Percentiles rank a stretch among this genome's conserved stretches.
These are phyloP conservation scores for Hypholoma fasciculare DNA, from an alignment of 768 basidiomycete genomes.

Conservation along the genomic window DNA sequence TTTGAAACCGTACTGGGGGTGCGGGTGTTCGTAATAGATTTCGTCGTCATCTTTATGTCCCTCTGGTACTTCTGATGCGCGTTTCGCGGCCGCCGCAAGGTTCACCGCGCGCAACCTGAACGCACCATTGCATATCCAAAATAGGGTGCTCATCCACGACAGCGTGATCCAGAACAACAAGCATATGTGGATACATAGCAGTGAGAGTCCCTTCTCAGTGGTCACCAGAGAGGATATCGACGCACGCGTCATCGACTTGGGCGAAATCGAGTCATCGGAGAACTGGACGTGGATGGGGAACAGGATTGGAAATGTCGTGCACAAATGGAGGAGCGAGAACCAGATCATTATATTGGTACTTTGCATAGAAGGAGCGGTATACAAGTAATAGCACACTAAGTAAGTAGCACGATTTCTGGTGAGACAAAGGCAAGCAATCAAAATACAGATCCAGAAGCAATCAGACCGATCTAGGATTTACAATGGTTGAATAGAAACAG, in stretches of 20 bases:
- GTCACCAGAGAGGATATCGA: conserved; percentile 69
- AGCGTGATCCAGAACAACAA: conserved; percentile 70
- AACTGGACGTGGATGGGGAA: conserved; percentile 71
- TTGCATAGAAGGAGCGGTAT: too few species aligned
- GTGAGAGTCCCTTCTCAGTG: conserved; percentile 51
- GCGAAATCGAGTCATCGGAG: conserved; percentile 46
- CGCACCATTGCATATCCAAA: conserved; percentile 72
- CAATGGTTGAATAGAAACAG: too few species aligned
- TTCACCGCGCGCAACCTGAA: conserved; percentile 61
- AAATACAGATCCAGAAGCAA: too few species aligned
- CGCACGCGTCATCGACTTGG: conserved; percentile 70
- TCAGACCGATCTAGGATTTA: too few species aligned
- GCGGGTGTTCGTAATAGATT: conserved; percentile 60
- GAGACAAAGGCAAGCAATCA: too few species aligned
- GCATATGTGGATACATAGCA: conserved; percentile 77
- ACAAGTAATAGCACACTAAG: too few species aligned
- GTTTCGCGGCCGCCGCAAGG: conserved; percentile 43
- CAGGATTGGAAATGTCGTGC: conserved; percentile 70
- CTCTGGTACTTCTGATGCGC: conserved; percentile 26
- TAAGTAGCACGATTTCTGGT: too few species aligned
- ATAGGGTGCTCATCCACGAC: conserved; percentile 65
- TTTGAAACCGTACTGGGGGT: conserved; percentile 59
- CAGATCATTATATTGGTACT: too few species aligned
- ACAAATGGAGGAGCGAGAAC: conserved; percentile 63
- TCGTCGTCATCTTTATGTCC: conserved; percentile 30